Conservation (phyloP, 306 rosid species). For the Biancaea sappan region DNA sequence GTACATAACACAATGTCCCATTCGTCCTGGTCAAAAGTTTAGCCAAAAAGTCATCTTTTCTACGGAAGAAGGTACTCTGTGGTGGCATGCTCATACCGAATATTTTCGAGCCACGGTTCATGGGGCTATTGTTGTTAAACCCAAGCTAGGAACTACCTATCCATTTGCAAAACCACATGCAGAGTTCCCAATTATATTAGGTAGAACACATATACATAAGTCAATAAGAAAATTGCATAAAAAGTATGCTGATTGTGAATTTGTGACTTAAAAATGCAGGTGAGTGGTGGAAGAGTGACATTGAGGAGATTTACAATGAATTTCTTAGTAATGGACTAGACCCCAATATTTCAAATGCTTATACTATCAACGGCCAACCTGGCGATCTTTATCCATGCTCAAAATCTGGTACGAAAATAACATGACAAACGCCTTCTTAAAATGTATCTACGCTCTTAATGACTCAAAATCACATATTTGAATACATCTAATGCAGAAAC, state of each 20-base stretch:
- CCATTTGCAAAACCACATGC: slow-evolving; percentile 50
- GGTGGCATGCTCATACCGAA: slow-evolving; percentile 8
- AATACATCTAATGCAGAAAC: slow-evolving; percentile 33
- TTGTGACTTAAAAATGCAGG: not conserved
- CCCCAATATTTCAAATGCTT: slow-evolving; percentile 47
- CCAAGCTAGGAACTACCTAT: slow-evolving; percentile 41
- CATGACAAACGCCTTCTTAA: too few species aligned
- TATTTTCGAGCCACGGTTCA: slow-evolving; percentile 54
- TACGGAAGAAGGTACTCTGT: slow-evolving; percentile 51
- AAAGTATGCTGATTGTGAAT: not conserved
- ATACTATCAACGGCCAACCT: not conserved
- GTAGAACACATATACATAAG: slow-evolving; percentile 12
- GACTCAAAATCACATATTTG: too few species aligned
- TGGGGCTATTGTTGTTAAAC: slow-evolving; percentile 49
- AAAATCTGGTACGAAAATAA: not conserved
- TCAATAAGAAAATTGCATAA: too few species aligned
- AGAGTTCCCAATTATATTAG: slow-evolving; percentile 46
- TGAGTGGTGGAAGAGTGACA: slow-evolving; percentile 26
- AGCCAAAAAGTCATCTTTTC: slow-evolving; percentile 40
- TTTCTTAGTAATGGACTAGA: not conserved
- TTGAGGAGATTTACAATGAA: not conserved
- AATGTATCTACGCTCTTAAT: too few species aligned
- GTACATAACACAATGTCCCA: slow-evolving; percentile 54
- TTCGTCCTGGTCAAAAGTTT: slow-evolving; percentile 39
- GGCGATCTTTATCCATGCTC: not conserved